Base-by-base conservation (phyloP, 2,329 filamentous ascomycete genomes). In the Hypocrella siamensis region DNA sequence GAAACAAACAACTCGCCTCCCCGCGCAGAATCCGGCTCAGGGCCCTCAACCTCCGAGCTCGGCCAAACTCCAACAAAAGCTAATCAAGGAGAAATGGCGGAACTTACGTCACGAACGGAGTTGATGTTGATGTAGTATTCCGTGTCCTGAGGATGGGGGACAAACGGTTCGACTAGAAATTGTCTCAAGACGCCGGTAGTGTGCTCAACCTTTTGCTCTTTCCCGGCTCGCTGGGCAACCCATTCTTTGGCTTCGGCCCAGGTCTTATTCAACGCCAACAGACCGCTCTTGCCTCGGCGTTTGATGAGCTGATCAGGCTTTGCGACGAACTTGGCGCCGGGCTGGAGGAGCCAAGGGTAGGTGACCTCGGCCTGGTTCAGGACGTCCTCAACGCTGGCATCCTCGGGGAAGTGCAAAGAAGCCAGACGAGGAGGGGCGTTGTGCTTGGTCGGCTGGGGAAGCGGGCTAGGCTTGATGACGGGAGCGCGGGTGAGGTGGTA, bases 121-220 rank as follows among this genome's bases (percentile, higher is more conserved):
- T 94, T 90, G 70, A 98, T 98, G 77, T 94, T 94, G 70, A 98
- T 93, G 67, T 98, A 98, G 70, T 96, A 96, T 65, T 98, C 90
- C 42, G 88, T 94, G 58, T 85, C 79, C 49, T 85, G 73, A 42
- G 86, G 80, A 63, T 98, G 90, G 51, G 88, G 90, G 40, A 96
- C 86, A 54, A 98, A 96, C 32, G 90, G 90, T 75, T 98, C 90
- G 46, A 98, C 86, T 43, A 98, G 70, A 72, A 98, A 98, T 52
- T 92, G 82, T 58, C 86, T 79, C 56, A 98, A 71, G 42, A 81
- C 74, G 57, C 90, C 90, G 42, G 80, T 74, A 46, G 85, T 78
- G 48, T 81, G 79, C 76, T 98, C 90, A 46, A 98, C 90, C 67
- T 85, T 74, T 57, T 93, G 81, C 49, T 73, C 63, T 75, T 93